These are phyloP conservation scores for Cronartium quercuum DNA, from an alignment of 1,284 basidiomycete species.

Conservation along the genomic window DNA sequence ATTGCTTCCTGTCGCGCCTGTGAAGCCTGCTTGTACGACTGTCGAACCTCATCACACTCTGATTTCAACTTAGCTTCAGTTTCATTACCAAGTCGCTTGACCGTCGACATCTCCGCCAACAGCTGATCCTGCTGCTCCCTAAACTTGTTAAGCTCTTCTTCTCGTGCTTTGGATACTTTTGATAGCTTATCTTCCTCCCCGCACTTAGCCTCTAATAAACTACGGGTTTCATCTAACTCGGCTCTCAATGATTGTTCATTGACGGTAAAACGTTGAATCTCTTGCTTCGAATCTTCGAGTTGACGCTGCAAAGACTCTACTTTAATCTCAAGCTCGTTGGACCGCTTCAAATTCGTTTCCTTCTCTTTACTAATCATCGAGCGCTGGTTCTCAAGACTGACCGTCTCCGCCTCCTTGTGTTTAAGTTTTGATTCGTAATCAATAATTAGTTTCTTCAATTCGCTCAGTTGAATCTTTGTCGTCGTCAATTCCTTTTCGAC, in stretches of 20 bases:
- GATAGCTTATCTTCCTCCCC: slow-evolving; percentile 75
- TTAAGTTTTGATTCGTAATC: slow-evolving; percentile 73
- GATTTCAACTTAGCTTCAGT: slow-evolving; percentile 48
- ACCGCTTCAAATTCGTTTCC: slow-evolving; percentile 50
- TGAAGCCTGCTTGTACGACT: slow-evolving; percentile 57
- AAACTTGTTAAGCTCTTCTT: slow-evolving; percentile 69
- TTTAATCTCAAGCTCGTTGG: slow-evolving; percentile 60
- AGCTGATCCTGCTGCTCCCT: slow-evolving; percentile 59
- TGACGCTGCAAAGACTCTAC: slow-evolving; percentile 65
- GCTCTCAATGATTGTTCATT: slow-evolving; percentile 57
- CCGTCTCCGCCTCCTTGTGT: slow-evolving; percentile 68
- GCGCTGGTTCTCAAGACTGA: slow-evolving; percentile 59
- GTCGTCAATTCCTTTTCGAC: slow-evolving; percentile 47
- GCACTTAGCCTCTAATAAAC: slow-evolving; percentile 72
- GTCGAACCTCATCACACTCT: slow-evolving; percentile 52
- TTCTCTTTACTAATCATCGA: slow-evolving; percentile 54
- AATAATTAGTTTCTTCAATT: slow-evolving; percentile 66
- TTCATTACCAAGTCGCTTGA: slow-evolving; percentile 48
- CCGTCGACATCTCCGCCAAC: slow-evolving; percentile 46
- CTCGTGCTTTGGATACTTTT: slow-evolving; percentile 80
- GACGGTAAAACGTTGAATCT: slow-evolving; percentile 54
- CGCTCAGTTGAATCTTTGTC: slow-evolving; percentile 69
- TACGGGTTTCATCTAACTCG: slow-evolving; percentile 78
- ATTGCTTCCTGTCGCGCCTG: slow-evolving; percentile 54
- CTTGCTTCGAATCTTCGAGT: slow-evolving; percentile 60